Percentiles rank a stretch among this genome's conserved stretches.
Evolutionary conservation across 2,329 filamentous ascomycete genomes (phyloP).

Genomic region (Calonectria hawksworthii): DNA sequence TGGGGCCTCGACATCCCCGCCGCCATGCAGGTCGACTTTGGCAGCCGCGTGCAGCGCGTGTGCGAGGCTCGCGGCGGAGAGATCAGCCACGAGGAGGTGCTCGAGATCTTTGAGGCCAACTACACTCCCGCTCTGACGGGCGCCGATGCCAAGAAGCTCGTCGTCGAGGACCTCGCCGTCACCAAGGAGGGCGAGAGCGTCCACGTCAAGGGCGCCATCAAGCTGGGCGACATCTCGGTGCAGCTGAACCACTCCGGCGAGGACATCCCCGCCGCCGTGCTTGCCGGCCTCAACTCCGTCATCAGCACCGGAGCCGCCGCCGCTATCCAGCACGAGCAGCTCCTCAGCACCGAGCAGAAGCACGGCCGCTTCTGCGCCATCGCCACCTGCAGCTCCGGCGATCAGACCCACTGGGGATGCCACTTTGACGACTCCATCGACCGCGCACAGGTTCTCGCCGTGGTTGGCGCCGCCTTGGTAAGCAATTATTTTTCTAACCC

Average conservation of each 20-base stretch:
- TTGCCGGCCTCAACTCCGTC: slow-evolving; percentile 3
- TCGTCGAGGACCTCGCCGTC: neutral
- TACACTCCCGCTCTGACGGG: slow-evolving; percentile 74
- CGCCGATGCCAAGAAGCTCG: neutral
- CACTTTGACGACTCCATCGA: slow-evolving; percentile 1
- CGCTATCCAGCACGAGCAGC: slow-evolving; percentile 3
- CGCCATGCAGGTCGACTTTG: slow-evolving; percentile 92
- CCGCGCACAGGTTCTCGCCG: neutral
- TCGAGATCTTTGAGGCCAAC: slow-evolving; percentile 85
- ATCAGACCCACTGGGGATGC: slow-evolving; percentile 9
- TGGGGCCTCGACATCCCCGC: slow-evolving; percentile 93
- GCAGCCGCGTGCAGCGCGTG: slow-evolving; percentile 84
- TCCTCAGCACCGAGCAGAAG: neutral
- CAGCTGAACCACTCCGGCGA: slow-evolving; percentile 1
- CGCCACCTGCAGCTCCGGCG: slow-evolving; percentile 1
- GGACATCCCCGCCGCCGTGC: neutral
- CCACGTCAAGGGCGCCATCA: slow-evolving; percentile 12
- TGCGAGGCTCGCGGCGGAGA: slow-evolving; percentile 88
- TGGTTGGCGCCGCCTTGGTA: neutral
- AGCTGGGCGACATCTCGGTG: neutral
- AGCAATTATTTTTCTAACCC: too few relatives aligned
- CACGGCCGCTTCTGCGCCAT: slow-evolving; percentile 12
- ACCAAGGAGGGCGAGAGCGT: neutral
- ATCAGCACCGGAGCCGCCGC: neutral
- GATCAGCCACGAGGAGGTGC: slow-evolving; percentile 86